These are phyloP conservation scores for Colletotrichum sp. DNA, from an alignment of 2,329 filamentous ascomycete genomes.

Conservation along the genomic window DNA sequence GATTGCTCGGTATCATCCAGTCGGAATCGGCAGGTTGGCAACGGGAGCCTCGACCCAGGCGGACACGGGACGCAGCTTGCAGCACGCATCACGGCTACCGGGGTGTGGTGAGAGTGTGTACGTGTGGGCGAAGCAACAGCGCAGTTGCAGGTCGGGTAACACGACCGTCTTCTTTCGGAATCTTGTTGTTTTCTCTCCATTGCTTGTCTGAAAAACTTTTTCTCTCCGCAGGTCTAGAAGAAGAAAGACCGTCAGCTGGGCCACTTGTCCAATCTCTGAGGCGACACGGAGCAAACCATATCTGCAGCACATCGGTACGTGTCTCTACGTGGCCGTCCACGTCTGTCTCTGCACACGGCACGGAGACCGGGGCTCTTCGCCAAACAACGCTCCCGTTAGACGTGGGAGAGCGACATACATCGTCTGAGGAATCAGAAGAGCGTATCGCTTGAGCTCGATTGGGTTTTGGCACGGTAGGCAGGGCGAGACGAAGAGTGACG, in stretches of 20 bases:
- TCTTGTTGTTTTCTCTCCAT: background rate
- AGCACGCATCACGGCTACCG: background rate
- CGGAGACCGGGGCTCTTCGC: background rate
- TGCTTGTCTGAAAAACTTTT: background rate
- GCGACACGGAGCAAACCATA: background rate
- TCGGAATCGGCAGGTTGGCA: background rate
- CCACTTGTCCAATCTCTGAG: background rate
- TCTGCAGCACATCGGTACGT: background rate
- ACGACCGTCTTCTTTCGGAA: background rate
- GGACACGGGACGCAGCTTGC: background rate
- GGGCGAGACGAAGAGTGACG: background rate
- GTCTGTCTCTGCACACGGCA: background rate
- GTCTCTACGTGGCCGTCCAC: background rate
- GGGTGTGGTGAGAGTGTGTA: background rate
- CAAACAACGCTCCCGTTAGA: background rate
- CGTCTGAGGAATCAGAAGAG: background rate
- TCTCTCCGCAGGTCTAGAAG: background rate
- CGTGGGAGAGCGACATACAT: background rate
- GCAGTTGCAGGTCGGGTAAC: conserved; percentile 1
- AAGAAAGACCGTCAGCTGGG: background rate
- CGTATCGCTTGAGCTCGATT: background rate
- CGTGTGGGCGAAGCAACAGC: background rate
- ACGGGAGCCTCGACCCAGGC: background rate
- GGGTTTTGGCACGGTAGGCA: background rate
- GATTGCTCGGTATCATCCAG: background rate